Evolutionary conservation across 441 rosid species (phyloP).

Genomic region (Rhodomyrtus psidioides): DNA sequence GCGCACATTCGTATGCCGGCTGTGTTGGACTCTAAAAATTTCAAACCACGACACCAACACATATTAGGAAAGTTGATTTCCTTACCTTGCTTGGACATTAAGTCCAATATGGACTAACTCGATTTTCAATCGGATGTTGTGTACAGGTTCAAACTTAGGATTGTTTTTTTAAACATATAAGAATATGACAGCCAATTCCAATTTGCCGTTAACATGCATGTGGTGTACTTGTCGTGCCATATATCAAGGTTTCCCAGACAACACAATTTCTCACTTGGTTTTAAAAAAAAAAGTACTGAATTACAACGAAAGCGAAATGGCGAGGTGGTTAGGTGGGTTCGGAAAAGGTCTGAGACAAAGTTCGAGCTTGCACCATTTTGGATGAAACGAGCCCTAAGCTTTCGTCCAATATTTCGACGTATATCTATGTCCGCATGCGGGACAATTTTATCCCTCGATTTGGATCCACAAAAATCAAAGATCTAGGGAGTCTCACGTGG

Average conservation of each 20-base stretch:
- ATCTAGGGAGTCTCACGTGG: neutral
- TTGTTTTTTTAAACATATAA: neutral
- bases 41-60: neutral
- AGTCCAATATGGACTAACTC: neutral
- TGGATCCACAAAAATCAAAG: neutral
- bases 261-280: neutral
- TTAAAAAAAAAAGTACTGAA: neutral
- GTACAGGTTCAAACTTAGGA: neutral
- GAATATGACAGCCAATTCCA: neutral
- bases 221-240: neutral
- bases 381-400: neutral
- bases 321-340: neutral
- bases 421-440: neutral
- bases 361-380: neutral
- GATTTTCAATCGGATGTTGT: neutral
- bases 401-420: neutral
- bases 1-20: fast-evolving
- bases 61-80: neutral
- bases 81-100: neutral
- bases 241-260: neutral
- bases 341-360: neutral
- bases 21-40: neutral
- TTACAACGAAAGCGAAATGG: neutral
- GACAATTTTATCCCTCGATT: neutral
- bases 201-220: neutral